Evolutionary conservation across 164 flowering plant species (phyloP), one percentile per base, ranked within the genome.

Genomic region (Chimonanthus salicifolius): DNA sequence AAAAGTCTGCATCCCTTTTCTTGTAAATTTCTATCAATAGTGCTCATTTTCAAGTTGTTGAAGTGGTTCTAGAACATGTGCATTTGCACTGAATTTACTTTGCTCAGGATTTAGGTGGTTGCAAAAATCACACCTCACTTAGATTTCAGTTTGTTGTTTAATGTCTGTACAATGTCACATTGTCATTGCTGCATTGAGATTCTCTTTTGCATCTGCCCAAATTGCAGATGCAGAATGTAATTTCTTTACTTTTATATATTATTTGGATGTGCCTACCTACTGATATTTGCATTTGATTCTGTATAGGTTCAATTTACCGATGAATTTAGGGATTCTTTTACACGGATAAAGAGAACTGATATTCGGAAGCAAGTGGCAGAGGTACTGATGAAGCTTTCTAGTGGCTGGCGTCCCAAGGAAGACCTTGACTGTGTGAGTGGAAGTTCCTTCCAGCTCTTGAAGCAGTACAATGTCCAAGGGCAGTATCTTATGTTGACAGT

Each of bases 361-460:
- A 72, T 64, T 21, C 63, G 47, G 46, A 80, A 83, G 20, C 50
- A 73, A 54, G 77, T 68, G 4, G 6, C 79, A 58, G 45, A 62
- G 70, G 18, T 79, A 43, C 45, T 86, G 72, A 60, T 60, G 76
- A 78, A 78, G 75, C 81, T 86, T 20, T 74, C 85, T 46, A 75
- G 64, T 49, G 86, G 87, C 16, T 84, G 84, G 88, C 85, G 84
- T 9, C 71, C 67, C 51, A 66, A 68, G 43, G 62, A 68, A 7
- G 62, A 74, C 33, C 33, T 33, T 21, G 18, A 46, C 13, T 0
- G 60, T 4, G 45, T 62, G 21, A 64, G 70, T 65, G 79, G 79
- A 2, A 58, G 43, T 46, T 74, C 83, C 68, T 71, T 80, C 67
- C 73, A 64, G 70, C 21, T 80, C 45, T 67, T 86, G 73, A 73